phyloP scores from a whole-genome alignment of 352 stramenopile species.

The Pythium oligandrum region DNA sequence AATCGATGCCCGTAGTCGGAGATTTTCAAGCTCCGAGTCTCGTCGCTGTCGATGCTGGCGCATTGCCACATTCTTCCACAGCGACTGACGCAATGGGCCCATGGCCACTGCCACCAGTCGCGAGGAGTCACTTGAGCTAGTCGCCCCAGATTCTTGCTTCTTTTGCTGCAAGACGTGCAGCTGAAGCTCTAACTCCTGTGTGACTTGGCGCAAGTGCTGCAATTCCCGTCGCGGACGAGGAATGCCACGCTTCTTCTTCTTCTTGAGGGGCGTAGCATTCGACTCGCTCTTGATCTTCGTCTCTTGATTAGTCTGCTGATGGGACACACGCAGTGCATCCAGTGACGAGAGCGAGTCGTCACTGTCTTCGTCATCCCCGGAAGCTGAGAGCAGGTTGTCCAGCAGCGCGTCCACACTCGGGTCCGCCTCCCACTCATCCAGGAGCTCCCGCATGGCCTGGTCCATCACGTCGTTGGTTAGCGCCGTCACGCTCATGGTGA shows the following conservation, averaged over 20 bases:
- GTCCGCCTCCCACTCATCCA: constrained; percentile 1
- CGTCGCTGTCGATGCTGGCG: constrained; percentile 3
- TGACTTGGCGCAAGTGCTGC: not conserved
- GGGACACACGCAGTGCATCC: too few species aligned
- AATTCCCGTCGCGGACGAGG: not conserved
- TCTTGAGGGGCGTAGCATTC: too few species aligned
- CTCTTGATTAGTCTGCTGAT: too few species aligned
- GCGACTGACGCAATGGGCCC: not conserved
- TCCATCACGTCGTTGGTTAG: too few species aligned
- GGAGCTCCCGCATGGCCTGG: not conserved
- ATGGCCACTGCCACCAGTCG: too few species aligned
- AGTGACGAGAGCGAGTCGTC: constrained; percentile 1
- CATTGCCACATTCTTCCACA: constrained; percentile 9
- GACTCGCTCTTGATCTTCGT: too few species aligned
- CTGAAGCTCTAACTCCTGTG: constrained; percentile 1
- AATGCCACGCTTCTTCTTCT: too few species aligned
- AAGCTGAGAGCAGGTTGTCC: not conserved
- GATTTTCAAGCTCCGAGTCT: constrained; percentile 5
- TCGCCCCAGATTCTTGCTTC: too few species aligned
- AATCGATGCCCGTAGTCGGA: constrained; percentile 2
- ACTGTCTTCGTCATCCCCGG: constrained; percentile 2
- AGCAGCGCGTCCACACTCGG: not conserved
- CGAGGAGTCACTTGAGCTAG: too few species aligned
- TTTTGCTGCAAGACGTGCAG: not conserved
- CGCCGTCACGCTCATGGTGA: too few species aligned